phyloP scores from a whole-genome alignment of 495 filamentous ascomycete species.

The Penicillium fimorum region DNA sequence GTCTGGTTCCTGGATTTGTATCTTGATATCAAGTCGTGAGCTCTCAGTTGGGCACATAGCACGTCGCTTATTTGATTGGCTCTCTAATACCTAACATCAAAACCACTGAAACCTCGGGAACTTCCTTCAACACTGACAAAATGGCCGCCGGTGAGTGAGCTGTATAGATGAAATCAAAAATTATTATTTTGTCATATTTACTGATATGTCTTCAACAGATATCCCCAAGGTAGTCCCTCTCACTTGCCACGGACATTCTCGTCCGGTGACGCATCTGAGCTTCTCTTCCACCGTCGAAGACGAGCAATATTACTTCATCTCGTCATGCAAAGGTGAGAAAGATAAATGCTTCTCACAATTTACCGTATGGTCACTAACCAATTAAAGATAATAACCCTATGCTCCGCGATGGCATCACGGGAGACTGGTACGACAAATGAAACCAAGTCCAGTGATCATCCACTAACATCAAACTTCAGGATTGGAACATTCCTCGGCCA shows the following conservation, averaged over 20 bases:
- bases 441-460: not conserved
- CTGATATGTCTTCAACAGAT: constrained; percentile 35
- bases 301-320: constrained; percentile 89
- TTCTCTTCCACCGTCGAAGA: constrained; percentile 88
- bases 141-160: constrained; percentile 12
- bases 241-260: constrained; percentile 96
- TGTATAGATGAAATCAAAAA: not conserved
- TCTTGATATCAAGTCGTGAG: constrained; percentile 3
- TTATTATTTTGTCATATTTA: not conserved
- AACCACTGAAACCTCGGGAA: constrained; percentile 4
- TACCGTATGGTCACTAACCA: constrained; percentile 1
- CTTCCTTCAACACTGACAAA: constrained; percentile 2
- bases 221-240: constrained; percentile 78
- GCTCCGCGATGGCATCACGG: constrained; percentile 94
- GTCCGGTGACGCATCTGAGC: constrained; percentile 90
- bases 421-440: constrained; percentile 70
- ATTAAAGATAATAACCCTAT: constrained; percentile 88
- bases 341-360: not conserved
- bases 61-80: constrained; percentile 1
- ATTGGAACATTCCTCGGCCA: constrained; percentile 98
- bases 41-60: constrained; percentile 6
- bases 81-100: constrained; percentile 12
- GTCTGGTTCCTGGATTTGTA: constrained; percentile 15
- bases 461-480: constrained; percentile 44
- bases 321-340: constrained; percentile 88